Conservation (phyloP, 768 basidiomycete species). For the Leccinum fibrillosum region DNA sequence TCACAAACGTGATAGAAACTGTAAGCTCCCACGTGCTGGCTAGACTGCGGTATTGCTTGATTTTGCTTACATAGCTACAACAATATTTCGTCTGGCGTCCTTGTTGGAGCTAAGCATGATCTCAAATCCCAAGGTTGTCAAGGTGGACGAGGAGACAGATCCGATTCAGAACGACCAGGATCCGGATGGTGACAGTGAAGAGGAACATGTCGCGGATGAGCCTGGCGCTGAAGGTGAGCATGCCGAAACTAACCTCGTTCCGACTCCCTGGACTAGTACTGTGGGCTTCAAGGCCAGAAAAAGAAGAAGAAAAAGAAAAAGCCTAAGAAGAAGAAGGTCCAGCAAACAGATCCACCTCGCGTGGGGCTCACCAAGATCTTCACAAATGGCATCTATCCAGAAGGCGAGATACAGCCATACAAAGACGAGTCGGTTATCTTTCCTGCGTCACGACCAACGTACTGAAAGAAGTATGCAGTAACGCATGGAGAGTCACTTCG, state of each 20-base stretch:
- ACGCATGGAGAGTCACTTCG: slow-evolving; percentile 82
- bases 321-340: slow-evolving; percentile 75
- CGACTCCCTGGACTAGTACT: background rate
- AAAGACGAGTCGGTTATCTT: slow-evolving; percentile 73
- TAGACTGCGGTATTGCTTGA: background rate
- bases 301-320: slow-evolving; percentile 97
- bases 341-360: slow-evolving; percentile 90
- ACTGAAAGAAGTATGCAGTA: slow-evolving; percentile 46
- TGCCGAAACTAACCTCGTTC: background rate
- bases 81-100: background rate
- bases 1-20: background rate
- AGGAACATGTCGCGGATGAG: slow-evolving; percentile 29
- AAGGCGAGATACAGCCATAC: slow-evolving; percentile 90
- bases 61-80: background rate
- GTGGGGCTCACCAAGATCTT: slow-evolving; percentile 88
- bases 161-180: slow-evolving; percentile 18
- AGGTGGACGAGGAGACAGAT: slow-evolving; percentile 14
- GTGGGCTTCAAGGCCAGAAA: slow-evolving; percentile 47
- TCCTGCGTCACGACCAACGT: background rate
- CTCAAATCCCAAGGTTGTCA: slow-evolving; percentile 14
- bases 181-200: slow-evolving; percentile 31
- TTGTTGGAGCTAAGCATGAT: slow-evolving; percentile 12
- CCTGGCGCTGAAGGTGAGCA: slow-evolving; percentile 28
- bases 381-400: slow-evolving; percentile 81
- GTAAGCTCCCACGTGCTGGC: background rate